phyloP scores from a whole-genome alignment of 257 asterid species.

The Leptodermis oblonga region DNA sequence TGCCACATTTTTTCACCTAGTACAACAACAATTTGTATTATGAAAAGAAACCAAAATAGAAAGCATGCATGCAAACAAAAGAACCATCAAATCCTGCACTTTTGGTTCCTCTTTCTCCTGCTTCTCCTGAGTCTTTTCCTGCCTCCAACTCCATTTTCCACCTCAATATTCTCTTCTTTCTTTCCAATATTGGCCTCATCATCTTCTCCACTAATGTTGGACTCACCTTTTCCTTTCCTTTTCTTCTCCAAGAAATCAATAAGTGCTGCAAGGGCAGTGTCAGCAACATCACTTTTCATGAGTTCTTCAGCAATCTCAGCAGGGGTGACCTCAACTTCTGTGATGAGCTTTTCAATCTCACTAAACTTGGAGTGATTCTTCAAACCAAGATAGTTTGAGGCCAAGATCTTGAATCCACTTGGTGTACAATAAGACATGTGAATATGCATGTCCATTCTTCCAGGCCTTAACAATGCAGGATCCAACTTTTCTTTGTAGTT shows the following conservation, averaged over 20 bases:
- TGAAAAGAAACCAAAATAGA: no score
- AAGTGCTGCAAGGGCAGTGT: slow-evolving; percentile 17
- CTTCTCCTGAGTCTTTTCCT: slow-evolving; percentile 7
- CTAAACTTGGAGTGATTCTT: slow-evolving; percentile 13
- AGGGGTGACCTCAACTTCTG: slow-evolving; percentile 24
- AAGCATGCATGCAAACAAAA: not conserved
- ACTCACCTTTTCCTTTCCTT: not conserved
- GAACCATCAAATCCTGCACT: not conserved
- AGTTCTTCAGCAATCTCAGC: slow-evolving; percentile 30
- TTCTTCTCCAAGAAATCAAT: slow-evolving; percentile 14
- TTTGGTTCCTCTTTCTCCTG: slow-evolving; percentile 22
- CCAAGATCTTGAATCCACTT: slow-evolving; percentile 28
- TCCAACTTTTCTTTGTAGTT: slow-evolving; percentile 36
- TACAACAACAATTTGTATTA: no score
- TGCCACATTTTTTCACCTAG: no score
- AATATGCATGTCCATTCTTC: slow-evolving; percentile 39
- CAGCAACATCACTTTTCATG: slow-evolving; percentile 20
- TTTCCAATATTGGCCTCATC: no score
- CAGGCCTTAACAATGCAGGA: slow-evolving; percentile 39
- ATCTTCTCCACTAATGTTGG: slow-evolving; percentile 4
- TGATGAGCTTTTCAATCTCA: slow-evolving; percentile 23
- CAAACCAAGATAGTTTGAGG: slow-evolving; percentile 32
- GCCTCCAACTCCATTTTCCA: not conserved
- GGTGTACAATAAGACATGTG: slow-evolving; percentile 37
- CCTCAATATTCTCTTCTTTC: not conserved